Evolutionary conservation across 1,284 basidiomycete genomes (phyloP).

Genomic region (Cronartium quercuum): DNA sequence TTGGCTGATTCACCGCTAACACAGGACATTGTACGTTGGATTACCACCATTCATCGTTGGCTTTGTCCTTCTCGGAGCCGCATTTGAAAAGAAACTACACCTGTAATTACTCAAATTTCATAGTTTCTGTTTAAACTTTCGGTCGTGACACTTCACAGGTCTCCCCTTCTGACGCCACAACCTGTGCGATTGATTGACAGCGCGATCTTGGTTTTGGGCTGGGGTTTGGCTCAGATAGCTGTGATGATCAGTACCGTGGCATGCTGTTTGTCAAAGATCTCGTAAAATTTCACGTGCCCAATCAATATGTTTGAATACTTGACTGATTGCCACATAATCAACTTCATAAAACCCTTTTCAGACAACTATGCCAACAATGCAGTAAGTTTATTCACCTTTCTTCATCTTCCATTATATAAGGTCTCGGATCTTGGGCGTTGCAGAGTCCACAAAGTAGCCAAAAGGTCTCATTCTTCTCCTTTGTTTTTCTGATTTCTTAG

Average conservation of each 20-base stretch:
- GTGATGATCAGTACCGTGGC: constrained; percentile 40
- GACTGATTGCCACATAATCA: constrained; percentile 53
- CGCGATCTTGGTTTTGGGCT: constrained; percentile 45
- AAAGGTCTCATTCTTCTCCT: no score
- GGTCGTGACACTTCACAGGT: constrained; percentile 58
- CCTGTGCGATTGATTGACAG: no score
- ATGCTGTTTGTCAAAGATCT: constrained; percentile 3
- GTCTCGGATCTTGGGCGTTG: neutral
- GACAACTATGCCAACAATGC: constrained; percentile 35
- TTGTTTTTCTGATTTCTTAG: neutral
- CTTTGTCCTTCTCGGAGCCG: constrained; percentile 52
- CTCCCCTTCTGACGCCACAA: no score
- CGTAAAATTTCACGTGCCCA: neutral
- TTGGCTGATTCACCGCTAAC: neutral
- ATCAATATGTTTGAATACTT: no score
- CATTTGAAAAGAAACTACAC: constrained; percentile 24
- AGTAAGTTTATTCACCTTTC: neutral
- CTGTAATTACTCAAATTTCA: constrained; percentile 1
- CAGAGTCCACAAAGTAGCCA: no score
- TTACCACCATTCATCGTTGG: constrained; percentile 61
- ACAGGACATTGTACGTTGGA: constrained; percentile 62
- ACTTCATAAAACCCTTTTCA: neutral
- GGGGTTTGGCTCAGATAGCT: constrained; percentile 43
- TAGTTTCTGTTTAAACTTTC: constrained; percentile 38
- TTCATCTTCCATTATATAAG: neutral